Percentiles rank a stretch among this genome's conserved stretches.
Conservation (phyloP, 345 rosid genomes). For the Syzygium aqueum region DNA sequence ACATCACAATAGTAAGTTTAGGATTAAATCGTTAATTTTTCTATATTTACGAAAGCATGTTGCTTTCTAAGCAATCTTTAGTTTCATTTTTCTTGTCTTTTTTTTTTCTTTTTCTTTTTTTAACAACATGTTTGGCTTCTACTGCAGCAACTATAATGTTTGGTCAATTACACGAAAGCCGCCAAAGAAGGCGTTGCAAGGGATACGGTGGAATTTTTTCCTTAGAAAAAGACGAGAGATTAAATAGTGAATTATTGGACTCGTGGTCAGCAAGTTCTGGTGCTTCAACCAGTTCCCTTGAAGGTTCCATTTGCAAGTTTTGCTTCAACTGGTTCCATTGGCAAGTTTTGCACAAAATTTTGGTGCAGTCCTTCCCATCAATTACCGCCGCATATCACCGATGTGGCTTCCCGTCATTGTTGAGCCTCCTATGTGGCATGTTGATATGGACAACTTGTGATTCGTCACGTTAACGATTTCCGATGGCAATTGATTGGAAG, state of each 20-base stretch:
- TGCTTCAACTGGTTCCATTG: too few relatives aligned
- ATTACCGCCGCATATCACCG: too few relatives aligned
- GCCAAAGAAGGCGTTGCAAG: not conserved
- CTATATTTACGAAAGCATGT: not conserved
- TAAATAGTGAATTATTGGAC: not conserved
- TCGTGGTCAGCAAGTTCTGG: not conserved
- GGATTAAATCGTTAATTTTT: not conserved
- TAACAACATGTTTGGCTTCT: not conserved
- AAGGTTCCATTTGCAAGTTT: not conserved
- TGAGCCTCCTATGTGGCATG: too few relatives aligned
- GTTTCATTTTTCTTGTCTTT: not conserved
- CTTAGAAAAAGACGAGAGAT: not conserved
- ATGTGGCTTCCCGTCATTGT: too few relatives aligned
- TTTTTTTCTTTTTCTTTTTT: not conserved
- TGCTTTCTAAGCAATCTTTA: not conserved
- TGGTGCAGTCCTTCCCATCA: too few relatives aligned
- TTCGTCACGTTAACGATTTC: too few relatives aligned
- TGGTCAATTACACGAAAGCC: not conserved
- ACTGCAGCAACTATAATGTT: not conserved
- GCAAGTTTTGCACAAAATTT: too few relatives aligned
- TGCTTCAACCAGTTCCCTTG: not conserved
- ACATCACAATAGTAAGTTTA: not conserved
- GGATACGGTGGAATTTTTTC: not conserved
- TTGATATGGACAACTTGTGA: too few relatives aligned
- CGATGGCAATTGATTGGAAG: too few relatives aligned